Percentiles rank a stretch among this genome's conserved stretches.
phyloP scores from a whole-genome alignment of 495 filamentous ascomycete genomes.

The Xylaria venustula region DNA sequence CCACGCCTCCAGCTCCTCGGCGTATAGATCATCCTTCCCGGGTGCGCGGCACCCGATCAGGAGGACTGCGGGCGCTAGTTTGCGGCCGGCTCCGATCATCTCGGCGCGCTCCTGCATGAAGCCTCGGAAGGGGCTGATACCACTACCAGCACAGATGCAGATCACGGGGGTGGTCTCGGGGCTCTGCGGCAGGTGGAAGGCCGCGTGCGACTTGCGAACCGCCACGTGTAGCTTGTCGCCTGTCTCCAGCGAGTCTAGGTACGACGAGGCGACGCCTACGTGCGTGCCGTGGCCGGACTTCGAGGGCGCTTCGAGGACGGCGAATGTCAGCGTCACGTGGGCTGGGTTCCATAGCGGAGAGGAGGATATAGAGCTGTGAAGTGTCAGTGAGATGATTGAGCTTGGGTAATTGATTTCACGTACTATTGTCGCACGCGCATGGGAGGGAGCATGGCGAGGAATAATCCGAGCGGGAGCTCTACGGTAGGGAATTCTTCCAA shows the following conservation, averaged over 20 bases:
- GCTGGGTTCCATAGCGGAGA: constrained; percentile 60
- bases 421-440: constrained; percentile 73
- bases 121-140: constrained; percentile 68
- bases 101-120: constrained; percentile 67
- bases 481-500: constrained; percentile 58
- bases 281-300: constrained; percentile 48
- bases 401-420: not conserved
- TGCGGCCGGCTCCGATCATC: constrained; percentile 50
- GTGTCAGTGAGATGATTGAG: constrained; percentile 11
- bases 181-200: constrained; percentile 66
- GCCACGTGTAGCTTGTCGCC: constrained; percentile 64
- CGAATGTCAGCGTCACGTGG: constrained; percentile 65
- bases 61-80: constrained; percentile 58
- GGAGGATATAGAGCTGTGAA: constrained; percentile 65
- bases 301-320: constrained; percentile 58
- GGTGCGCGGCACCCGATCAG: constrained; percentile 63
- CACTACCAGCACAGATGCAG: constrained; percentile 55
- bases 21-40: constrained; percentile 59
- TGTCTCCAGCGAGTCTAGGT: constrained; percentile 55
- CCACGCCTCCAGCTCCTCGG: constrained; percentile 59
- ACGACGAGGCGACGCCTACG: constrained; percentile 59
- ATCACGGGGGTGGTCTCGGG: constrained; percentile 62
- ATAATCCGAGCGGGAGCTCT: constrained; percentile 57
- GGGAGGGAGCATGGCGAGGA: constrained; percentile 67
- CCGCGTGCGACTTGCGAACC: constrained; percentile 56